These are phyloP conservation scores for Geranomyces variabilis DNA, from an alignment of 192 early-diverging fungal genomes.

Conservation along the genomic window DNA sequence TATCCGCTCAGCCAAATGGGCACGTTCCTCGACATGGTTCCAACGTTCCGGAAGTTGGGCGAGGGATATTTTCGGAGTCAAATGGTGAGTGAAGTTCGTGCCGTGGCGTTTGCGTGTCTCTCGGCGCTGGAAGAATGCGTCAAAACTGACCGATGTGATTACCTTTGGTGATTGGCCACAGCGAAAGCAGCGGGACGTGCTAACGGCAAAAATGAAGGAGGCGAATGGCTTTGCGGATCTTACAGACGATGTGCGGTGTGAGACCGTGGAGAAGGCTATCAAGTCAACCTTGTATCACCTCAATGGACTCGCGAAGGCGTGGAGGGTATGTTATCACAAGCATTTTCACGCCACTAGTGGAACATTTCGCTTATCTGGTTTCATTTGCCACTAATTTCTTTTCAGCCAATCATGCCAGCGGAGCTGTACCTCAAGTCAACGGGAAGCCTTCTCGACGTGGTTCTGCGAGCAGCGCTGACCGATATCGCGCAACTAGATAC, in stretches of 20 bases:
- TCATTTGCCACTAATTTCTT: not conserved
- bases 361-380: no score
- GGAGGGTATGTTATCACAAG: constrained; percentile 47
- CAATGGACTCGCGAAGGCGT: constrained; percentile 52
- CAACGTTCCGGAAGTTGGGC: constrained; percentile 52
- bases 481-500: constrained; percentile 22
- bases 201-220: constrained; percentile 48
- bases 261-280: constrained; percentile 51
- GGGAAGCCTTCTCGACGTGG: constrained; percentile 38
- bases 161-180: constrained; percentile 13
- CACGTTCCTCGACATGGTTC: constrained; percentile 58
- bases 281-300: constrained; percentile 56
- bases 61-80: constrained; percentile 56
- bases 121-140: no score
- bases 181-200: constrained; percentile 58
- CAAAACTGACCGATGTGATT: no score
- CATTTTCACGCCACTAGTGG: no score
- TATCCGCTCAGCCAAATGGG: constrained; percentile 37
- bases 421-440: constrained; percentile 42
- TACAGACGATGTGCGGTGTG: constrained; percentile 49
- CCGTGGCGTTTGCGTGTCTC: no score
- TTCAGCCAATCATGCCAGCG: constrained; percentile 37
- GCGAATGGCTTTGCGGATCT: constrained; percentile 39
- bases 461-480: constrained; percentile 26
- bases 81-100: constrained; percentile 48